phyloP scores from a whole-genome alignment of 1,284 basidiomycete species.

The Schizopora paradoxa region DNA sequence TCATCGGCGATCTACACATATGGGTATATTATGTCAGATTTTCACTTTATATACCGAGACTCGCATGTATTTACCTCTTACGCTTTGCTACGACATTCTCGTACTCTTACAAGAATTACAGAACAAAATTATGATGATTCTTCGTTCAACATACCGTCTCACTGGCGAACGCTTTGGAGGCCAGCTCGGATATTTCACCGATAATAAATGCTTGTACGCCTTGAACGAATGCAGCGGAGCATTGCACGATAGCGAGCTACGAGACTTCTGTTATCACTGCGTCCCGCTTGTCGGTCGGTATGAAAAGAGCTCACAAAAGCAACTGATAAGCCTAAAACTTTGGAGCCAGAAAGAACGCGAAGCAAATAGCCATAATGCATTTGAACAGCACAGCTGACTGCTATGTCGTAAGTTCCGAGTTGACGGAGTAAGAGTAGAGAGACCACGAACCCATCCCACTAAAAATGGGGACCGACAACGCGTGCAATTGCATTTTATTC shows the following conservation, averaged over 20 bases:
- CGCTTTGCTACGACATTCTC: no score
- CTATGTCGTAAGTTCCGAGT: neutral
- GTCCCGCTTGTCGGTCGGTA: no score
- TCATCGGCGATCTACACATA: no score
- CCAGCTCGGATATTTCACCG: neutral
- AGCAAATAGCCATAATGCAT: conserved; percentile 2
- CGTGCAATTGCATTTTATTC: neutral
- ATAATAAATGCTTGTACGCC: neutral
- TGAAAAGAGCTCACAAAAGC: no score
- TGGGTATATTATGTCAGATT: no score
- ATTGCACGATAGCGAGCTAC: neutral
- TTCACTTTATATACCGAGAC: no score
- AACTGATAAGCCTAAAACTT: neutral
- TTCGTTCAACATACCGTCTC: neutral
- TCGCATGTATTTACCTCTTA: no score
- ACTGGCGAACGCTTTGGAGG: neutral
- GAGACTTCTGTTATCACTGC: no score
- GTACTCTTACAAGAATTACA: neutral
- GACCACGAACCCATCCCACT: conserved; percentile 1
- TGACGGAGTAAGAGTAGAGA: neutral
- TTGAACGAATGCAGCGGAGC: neutral
- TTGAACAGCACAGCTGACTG: conserved; percentile 1
- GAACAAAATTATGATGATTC: neutral
- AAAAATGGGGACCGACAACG: neutral
- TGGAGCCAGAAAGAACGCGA: neutral